phyloP scores from a whole-genome alignment of 129 eudicot genomes.

The Escallonia rubra region DNA sequence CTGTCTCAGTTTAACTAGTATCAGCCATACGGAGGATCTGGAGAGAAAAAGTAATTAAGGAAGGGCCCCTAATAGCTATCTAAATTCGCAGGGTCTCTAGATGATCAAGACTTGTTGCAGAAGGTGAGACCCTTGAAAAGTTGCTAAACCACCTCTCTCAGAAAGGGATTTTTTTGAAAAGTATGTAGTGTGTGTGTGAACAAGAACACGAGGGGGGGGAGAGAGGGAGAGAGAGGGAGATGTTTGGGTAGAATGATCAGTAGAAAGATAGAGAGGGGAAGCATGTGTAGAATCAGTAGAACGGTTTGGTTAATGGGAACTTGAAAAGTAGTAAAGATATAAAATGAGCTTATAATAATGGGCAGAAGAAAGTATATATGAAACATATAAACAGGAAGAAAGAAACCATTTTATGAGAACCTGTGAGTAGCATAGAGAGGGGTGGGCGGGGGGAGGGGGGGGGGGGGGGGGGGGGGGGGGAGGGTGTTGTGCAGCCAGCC shows the following conservation, averaged over 20 bases:
- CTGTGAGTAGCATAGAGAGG: background rate
- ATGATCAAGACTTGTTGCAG: background rate
- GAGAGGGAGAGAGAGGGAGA: background rate
- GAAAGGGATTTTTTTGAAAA: background rate
- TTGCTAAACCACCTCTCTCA: background rate
- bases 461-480: background rate
- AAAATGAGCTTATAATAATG: background rate
- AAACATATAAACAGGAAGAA: background rate
- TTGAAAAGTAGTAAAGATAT: slow-evolving; percentile 13
- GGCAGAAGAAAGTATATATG: background rate
- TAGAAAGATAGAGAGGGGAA: too few species aligned
- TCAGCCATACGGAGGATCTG: too few species aligned
- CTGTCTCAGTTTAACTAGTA: too few species aligned
- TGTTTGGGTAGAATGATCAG: too few species aligned
- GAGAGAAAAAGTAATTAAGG: background rate
- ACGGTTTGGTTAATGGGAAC: slow-evolving; percentile 2
- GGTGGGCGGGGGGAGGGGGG: background rate
- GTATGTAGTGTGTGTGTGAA: background rate
- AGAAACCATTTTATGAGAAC: too few species aligned
- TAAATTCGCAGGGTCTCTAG: background rate
- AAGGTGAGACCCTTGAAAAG: background rate
- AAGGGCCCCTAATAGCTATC: slow-evolving; percentile 1
- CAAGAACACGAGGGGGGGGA: background rate
- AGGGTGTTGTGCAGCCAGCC: slow-evolving; percentile 10
- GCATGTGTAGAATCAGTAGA: too few species aligned